phyloP scores from a whole-genome alignment of 345 rosid species.

The Turritis glabra region DNA sequence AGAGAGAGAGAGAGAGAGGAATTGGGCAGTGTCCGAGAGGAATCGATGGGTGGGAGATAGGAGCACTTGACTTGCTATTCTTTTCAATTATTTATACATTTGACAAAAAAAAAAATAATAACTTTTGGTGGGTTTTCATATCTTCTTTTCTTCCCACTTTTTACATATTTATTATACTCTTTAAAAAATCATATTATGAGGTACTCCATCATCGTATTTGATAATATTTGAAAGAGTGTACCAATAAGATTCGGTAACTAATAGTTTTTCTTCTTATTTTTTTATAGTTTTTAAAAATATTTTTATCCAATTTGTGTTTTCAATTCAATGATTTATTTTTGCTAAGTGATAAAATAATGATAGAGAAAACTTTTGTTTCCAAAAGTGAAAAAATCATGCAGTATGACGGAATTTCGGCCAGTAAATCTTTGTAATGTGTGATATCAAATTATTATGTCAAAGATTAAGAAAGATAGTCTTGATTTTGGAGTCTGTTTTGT shows the following conservation, averaged over 20 bases:
- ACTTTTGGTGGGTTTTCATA: slow-evolving; percentile 8
- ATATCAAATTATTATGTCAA: background rate
- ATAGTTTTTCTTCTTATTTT: too few relatives aligned
- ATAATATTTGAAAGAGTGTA: background rate
- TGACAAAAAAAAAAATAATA: slow-evolving; percentile 3
- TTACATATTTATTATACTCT: background rate
- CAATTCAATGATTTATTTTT: background rate
- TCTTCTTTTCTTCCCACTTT: background rate
- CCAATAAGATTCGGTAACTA: background rate
- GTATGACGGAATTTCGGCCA: background rate
- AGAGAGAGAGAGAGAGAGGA: slow-evolving; percentile 43
- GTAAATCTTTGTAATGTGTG: background rate
- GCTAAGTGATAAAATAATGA: background rate
- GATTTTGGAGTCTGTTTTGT: background rate
- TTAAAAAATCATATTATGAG: background rate
- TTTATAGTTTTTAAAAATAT: too few relatives aligned
- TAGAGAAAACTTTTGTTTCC: too few relatives aligned
- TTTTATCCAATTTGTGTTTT: background rate
- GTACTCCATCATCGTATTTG: background rate
- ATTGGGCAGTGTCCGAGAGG: slow-evolving; percentile 14
- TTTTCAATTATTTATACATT: slow-evolving; percentile 57
- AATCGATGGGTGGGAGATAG: slow-evolving; percentile 22
- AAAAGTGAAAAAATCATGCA: background rate
- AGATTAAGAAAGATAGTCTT: background rate
- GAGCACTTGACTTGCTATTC: slow-evolving; percentile 48